A percentile compares a stretch with the other conserved stretches of the same genome.
Conservation (phyloP, 768 basidiomycete species). For the Phaffia australis region DNA sequence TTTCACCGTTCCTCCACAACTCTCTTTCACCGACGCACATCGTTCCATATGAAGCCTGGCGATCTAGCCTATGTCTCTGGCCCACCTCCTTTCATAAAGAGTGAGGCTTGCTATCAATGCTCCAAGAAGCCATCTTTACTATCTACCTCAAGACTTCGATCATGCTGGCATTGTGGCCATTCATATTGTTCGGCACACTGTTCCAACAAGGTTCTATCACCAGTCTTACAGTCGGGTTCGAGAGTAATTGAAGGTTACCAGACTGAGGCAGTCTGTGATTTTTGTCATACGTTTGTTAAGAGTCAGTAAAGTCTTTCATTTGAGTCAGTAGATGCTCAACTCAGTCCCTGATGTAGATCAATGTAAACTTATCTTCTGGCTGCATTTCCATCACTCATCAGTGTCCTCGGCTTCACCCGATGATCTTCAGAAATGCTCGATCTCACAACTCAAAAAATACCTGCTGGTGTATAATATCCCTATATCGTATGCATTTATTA, state of each 20-base stretch:
- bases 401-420: constrained; percentile 5
- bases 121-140: too few relatives aligned
- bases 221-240: not conserved
- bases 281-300: constrained; percentile 3
- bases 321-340: not conserved
- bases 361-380: not conserved
- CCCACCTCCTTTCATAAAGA: too few relatives aligned
- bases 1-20: too few relatives aligned
- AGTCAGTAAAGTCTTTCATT: not conserved
- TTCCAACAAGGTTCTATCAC: constrained; percentile 1
- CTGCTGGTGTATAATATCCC: constrained; percentile 11
- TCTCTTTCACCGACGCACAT: too few relatives aligned
- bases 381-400: not conserved
- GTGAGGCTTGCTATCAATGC: too few relatives aligned
- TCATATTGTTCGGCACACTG: not conserved
- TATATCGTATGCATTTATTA: not conserved
- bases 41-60: too few relatives aligned
- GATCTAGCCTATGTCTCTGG: too few relatives aligned
- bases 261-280: constrained; percentile 6
- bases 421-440: not conserved
- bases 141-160: too few relatives aligned
- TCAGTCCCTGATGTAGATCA: not conserved
- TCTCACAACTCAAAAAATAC: constrained; percentile 10
- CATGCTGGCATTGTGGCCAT: too few relatives aligned
- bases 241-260: constrained; percentile 2